Evolutionary conservation across 2,329 filamentous ascomycete genomes (phyloP).

Genomic region (Colletotrichum acutatum): DNA sequence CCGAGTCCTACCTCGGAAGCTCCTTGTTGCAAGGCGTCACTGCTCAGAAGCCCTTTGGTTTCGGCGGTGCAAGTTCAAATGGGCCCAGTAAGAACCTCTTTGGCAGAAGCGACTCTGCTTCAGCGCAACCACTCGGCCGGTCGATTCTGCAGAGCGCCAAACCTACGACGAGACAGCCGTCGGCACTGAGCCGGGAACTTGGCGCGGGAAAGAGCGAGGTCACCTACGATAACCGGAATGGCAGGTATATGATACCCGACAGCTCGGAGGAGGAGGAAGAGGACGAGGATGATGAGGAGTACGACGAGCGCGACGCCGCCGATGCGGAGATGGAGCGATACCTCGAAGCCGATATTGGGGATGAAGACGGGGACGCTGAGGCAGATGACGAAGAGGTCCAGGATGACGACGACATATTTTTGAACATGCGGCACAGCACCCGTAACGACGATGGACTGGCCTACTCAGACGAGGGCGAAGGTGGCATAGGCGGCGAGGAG

Average conservation of each 20-base stretch:
- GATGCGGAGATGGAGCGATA: constrained; percentile 50
- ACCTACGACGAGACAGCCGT: constrained; percentile 54
- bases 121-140: constrained; percentile 58
- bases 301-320: constrained; percentile 42
- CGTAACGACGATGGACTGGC: constrained; percentile 40
- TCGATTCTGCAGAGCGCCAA: constrained; percentile 53
- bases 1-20: constrained; percentile 65
- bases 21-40: constrained; percentile 60
- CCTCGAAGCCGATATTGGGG: constrained; percentile 47
- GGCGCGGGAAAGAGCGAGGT: constrained; percentile 22
- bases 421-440: constrained; percentile 55
- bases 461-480: constrained; percentile 41
- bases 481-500: constrained; percentile 45
- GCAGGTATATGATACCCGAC: constrained; percentile 39
- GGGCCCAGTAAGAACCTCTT: constrained; percentile 51
- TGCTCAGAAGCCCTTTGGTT: constrained; percentile 51
- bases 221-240: constrained; percentile 35
- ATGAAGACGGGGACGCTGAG: constrained; percentile 48
- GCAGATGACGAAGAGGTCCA: constrained; percentile 53
- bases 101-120: constrained; percentile 48
- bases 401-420: constrained; percentile 59
- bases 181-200: constrained; percentile 61
- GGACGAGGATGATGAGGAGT: constrained; percentile 44
- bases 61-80: constrained; percentile 46
- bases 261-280: constrained; percentile 47